A percentile compares a stretch with the other conserved stretches of the same genome.
These are phyloP conservation scores for Amphicarpaea edgeworthii DNA, from an alignment of 306 rosid genomes.

Conservation along the genomic window DNA sequence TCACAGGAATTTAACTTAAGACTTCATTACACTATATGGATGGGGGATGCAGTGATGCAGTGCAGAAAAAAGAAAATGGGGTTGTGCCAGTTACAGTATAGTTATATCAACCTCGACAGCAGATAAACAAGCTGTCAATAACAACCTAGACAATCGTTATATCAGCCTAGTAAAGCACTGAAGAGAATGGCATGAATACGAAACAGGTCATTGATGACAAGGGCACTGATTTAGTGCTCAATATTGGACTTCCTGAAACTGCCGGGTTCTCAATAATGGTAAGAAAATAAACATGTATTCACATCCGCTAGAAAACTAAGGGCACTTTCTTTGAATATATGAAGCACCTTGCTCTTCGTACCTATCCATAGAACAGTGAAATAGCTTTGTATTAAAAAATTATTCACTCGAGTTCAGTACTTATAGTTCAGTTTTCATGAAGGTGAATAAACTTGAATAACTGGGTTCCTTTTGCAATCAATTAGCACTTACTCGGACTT, in stretches of 20 bases:
- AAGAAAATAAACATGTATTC: slow-evolving; percentile 37
- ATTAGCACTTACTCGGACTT: slow-evolving; percentile 77
- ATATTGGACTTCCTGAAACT: slow-evolving; percentile 21
- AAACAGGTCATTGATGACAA: slow-evolving; percentile 34
- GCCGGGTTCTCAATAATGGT: slow-evolving; percentile 8
- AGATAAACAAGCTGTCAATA: slow-evolving; percentile 22
- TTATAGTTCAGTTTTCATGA: neutral
- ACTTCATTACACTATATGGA: slow-evolving; percentile 2
- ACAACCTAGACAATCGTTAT: neutral
- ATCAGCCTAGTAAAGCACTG: neutral
- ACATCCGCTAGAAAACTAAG: slow-evolving; percentile 48
- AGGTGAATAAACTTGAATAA: neutral
- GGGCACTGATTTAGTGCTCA: neutral
- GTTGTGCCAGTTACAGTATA: neutral
- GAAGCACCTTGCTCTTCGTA: slow-evolving; percentile 99
- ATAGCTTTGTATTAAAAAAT: neutral
- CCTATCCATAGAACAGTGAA: slow-evolving; percentile 55
- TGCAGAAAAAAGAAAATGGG: neutral
- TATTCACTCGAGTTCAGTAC: slow-evolving; percentile 3
- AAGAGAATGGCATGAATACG: neutral
- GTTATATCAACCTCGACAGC: slow-evolving; percentile 6
- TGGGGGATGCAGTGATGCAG: neutral
- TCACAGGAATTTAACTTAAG: neutral
- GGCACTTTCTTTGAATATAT: slow-evolving; percentile 94
- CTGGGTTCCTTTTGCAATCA: neutral